Evolutionary conservation across 2,329 filamentous ascomycete species (phyloP).

Genomic region (Mycogone perniciosa): DNA sequence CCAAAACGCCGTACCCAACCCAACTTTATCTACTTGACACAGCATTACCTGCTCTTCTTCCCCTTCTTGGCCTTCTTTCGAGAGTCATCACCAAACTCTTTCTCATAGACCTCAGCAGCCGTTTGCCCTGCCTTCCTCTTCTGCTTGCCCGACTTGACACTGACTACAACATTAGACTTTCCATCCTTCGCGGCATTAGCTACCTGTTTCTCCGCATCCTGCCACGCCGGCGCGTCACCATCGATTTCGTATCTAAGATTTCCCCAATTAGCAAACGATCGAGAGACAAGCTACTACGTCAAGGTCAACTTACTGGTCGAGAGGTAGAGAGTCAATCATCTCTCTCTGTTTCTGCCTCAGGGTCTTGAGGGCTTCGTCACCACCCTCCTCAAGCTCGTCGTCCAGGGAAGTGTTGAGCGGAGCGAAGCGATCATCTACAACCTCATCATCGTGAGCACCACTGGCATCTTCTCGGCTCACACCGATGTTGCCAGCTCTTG

Average conservation of each 20-base stretch:
- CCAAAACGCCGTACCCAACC: neutral
- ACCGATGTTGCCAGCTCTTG: conserved; percentile 49
- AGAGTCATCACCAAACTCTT: conserved; percentile 50
- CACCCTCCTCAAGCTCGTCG: conserved; percentile 79
- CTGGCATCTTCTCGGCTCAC: conserved; percentile 54
- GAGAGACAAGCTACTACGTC: neutral
- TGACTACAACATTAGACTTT: conserved; percentile 60
- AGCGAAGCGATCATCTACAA: conserved; percentile 58
- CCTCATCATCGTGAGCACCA: conserved; percentile 63
- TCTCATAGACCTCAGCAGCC: conserved; percentile 57
- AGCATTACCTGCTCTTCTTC: conserved; percentile 20
- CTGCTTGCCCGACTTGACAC: conserved; percentile 68
- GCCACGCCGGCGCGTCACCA: conserved; percentile 55
- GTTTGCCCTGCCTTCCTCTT: conserved; percentile 67
- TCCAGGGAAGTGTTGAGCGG: conserved; percentile 66
- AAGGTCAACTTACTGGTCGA: conserved; percentile 54
- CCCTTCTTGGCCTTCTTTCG: conserved; percentile 50
- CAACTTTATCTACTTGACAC: neutral
- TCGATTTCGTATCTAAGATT: conserved; percentile 56
- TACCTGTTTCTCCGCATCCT: conserved; percentile 71
- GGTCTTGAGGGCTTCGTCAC: conserved; percentile 64
- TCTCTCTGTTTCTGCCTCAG: conserved; percentile 76
- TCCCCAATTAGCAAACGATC: neutral
- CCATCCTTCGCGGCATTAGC: conserved; percentile 48
- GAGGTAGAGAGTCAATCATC: conserved; percentile 81